Conservation (phyloP, 225 moss, liverwort and hornwort species). For the Pseudoscleropodium purum region DNA sequence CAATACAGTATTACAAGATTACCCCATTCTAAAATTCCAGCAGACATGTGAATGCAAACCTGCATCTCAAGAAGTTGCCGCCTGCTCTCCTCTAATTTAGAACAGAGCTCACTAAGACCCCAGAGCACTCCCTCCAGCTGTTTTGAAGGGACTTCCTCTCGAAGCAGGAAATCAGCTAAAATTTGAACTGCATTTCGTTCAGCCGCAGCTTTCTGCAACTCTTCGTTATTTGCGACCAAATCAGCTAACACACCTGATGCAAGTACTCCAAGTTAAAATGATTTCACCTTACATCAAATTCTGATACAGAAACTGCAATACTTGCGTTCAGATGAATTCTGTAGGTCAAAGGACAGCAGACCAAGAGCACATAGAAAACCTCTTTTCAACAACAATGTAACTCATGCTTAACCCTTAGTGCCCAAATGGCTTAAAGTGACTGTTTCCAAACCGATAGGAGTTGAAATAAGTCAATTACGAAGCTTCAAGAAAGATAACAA, state of each 20-base stretch:
- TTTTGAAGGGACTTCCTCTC: constrained; percentile 61
- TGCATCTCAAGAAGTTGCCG: constrained; percentile 64
- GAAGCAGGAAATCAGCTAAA: constrained; percentile 64
- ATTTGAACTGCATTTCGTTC: constrained; percentile 71
- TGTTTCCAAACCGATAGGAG: not conserved
- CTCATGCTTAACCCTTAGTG: not conserved
- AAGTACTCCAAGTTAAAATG: not conserved
- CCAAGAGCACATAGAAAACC: not conserved
- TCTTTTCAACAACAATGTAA: not conserved
- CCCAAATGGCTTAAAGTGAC: not conserved
- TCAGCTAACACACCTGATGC: constrained; percentile 70
- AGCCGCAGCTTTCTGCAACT: constrained; percentile 74
- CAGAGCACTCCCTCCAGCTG: constrained; percentile 84
- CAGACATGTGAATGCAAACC: constrained; percentile 30
- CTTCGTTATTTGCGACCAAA: constrained; percentile 71
- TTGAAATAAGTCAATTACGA: not conserved
- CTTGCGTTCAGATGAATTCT: not conserved
- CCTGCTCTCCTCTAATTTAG: constrained; percentile 78
- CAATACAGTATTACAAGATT: not conserved
- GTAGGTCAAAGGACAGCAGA: not conserved
- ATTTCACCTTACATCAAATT: not conserved
- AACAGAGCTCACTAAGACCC: constrained; percentile 87
- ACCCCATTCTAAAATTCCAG: not conserved
- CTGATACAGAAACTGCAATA: not conserved
- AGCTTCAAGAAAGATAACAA: not conserved